Percentiles rank a stretch among this genome's conserved stretches.
Conservation (phyloP, 2,329 filamentous ascomycete genomes). For the Cladobotryum mycophilum region DNA sequence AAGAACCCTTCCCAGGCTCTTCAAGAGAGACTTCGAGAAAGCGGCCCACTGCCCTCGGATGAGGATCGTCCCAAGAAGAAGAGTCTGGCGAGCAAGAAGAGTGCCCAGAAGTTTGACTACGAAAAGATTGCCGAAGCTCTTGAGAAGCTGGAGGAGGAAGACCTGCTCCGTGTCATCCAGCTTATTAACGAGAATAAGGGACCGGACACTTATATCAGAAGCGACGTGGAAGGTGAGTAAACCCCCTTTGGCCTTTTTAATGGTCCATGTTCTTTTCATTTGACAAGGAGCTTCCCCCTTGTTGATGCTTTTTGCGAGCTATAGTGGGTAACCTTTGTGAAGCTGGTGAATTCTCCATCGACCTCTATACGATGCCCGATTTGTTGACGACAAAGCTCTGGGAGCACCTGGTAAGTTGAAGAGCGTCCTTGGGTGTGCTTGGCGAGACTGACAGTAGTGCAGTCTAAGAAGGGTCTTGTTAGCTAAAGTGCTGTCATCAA, state of each 20-base stretch:
- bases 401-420: constrained; percentile 62
- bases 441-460: not conserved
- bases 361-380: constrained; percentile 95
- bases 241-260: not conserved
- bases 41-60: constrained; percentile 76
- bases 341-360: constrained; percentile 96
- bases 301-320: constrained; percentile 27
- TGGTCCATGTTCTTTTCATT: constrained; percentile 2
- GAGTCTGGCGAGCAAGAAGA: constrained; percentile 67
- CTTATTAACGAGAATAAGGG: constrained; percentile 97
- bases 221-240: constrained; percentile 86
- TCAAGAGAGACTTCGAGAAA: constrained; percentile 71
- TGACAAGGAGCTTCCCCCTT: constrained; percentile 12
- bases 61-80: constrained; percentile 56
- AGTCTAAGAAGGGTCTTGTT: constrained; percentile 39
- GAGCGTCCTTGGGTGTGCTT: not conserved
- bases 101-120: constrained; percentile 70
- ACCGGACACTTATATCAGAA: constrained; percentile 91
- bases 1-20: constrained; percentile 90
- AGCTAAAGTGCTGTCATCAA: constrained; percentile 17
- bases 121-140: constrained; percentile 94
- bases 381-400: constrained; percentile 85
- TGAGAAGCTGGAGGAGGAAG: constrained; percentile 84
- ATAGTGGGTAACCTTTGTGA: constrained; percentile 30
- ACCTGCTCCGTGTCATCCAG: constrained; percentile 89